Conservation (phyloP, 2,329 filamentous ascomycete species). For the Tolypocladium nubicola region DNA sequence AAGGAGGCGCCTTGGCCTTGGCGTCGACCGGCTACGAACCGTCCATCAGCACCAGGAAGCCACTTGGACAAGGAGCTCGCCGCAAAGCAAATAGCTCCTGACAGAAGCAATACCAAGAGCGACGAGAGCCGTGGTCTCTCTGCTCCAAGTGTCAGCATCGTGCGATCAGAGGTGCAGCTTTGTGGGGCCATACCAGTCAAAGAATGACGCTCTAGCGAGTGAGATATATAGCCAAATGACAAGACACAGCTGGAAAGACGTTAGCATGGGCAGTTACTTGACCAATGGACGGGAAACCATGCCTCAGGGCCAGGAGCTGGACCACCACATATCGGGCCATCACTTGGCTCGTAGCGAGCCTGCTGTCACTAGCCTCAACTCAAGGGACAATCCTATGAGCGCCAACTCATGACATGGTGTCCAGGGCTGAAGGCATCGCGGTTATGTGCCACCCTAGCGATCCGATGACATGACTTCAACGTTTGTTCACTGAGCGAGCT, state of each 20-base stretch:
- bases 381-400: background rate
- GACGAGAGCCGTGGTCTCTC: conserved; percentile 39
- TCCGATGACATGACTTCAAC: background rate
- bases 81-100: conserved; percentile 28
- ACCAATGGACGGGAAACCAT: background rate
- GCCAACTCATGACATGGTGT: background rate
- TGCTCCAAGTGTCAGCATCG: conserved; percentile 14
- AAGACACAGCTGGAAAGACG: conserved; percentile 26
- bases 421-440: background rate
- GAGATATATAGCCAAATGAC: conserved; percentile 37
- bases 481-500: background rate
- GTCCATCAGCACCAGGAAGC: conserved; percentile 35
- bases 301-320: conserved; percentile 7
- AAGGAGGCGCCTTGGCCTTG: conserved; percentile 9
- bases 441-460: background rate
- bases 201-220: conserved; percentile 35
- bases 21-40: conserved; percentile 25
- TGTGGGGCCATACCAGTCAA: conserved; percentile 29
- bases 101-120: conserved; percentile 34
- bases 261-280: background rate
- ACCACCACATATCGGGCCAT: conserved; percentile 7
- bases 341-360: background rate
- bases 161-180: background rate
- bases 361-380: background rate
- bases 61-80: conserved; percentile 32